Evolutionary conservation across 805 yeast genomes (phyloP).

Genomic region (Metschnikowia kofuensis): DNA sequence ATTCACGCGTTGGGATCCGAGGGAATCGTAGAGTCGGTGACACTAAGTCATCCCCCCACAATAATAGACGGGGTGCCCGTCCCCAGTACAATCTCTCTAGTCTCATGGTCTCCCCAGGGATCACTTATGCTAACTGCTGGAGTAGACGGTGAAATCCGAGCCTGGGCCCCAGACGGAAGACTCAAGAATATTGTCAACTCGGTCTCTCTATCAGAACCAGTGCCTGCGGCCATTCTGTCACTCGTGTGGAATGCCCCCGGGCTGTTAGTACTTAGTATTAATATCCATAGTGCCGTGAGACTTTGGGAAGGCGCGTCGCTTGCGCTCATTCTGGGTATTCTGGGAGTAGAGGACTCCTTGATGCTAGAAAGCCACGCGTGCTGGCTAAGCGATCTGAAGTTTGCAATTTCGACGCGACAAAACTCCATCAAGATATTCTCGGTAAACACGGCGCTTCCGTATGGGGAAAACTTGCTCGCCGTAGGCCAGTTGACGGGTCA

Average conservation of each 20-base stretch:
- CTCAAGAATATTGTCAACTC: conserved; percentile 46
- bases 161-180: conserved; percentile 76
- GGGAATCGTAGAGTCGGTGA: conserved; percentile 28
- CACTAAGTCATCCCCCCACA: conserved; percentile 36
- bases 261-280: conserved; percentile 55
- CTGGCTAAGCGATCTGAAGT: conserved; percentile 70
- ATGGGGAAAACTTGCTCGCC: conserved; percentile 18
- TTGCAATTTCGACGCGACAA: conserved; percentile 64
- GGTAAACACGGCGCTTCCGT: conserved; percentile 16
- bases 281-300: conserved; percentile 39
- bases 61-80: conserved; percentile 12
- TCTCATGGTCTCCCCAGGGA: conserved; percentile 70
- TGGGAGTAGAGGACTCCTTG: conserved; percentile 13
- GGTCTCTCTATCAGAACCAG: conserved; percentile 12
- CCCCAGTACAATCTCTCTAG: conserved; percentile 29
- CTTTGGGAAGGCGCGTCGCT: conserved; percentile 62
- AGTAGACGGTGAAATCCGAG: conserved; percentile 67
- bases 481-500: conserved; percentile 56
- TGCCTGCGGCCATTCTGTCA: conserved; percentile 42
- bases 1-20: conserved; percentile 35
- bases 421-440: conserved; percentile 56
- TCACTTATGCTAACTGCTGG: conserved; percentile 59
- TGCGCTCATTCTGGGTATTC: conserved; percentile 31
- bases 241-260: conserved; percentile 63
- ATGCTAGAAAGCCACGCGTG: conserved; percentile 47